phyloP scores from a whole-genome alignment of 345 rosid genomes.

The sweet orange (Citrus sinensis) region DNA sequence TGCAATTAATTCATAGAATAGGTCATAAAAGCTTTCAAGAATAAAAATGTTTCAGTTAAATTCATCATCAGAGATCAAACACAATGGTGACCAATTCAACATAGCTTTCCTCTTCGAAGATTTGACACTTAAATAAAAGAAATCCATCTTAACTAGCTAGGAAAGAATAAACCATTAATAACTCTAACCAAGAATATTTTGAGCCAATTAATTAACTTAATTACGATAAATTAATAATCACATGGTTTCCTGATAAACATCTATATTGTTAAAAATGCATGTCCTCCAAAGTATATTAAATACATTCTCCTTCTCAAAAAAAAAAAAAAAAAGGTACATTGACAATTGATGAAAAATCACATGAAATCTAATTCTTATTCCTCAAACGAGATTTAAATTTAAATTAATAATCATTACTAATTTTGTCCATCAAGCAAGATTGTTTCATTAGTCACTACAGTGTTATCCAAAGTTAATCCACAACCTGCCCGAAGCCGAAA shows the following conservation, averaged over 20 bases:
- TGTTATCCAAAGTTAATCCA: slow-evolving; percentile 3
- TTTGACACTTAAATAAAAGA: not conserved
- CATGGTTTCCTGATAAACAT: not conserved
- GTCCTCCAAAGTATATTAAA: not conserved
- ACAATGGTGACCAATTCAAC: not conserved
- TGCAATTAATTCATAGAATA: not conserved
- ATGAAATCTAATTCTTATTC: not conserved
- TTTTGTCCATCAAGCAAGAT: not conserved
- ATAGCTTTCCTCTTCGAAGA: not conserved
- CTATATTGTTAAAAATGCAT: not conserved
- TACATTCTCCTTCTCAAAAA: too few species aligned
- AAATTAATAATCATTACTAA: not conserved
- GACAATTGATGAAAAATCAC: not conserved
- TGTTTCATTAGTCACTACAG: slow-evolving; percentile 11
- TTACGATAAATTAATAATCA: not conserved
- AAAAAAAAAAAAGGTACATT: not conserved
- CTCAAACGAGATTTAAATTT: not conserved
- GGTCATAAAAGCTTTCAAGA: too few species aligned
- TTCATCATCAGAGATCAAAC: not conserved
- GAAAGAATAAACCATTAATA: not conserved
- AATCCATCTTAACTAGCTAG: not conserved
- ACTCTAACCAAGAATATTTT: not conserved
- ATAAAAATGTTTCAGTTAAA: too few species aligned
- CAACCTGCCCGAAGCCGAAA: not conserved
- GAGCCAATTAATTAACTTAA: not conserved